Percentiles rank a stretch among this genome's conserved stretches.
These are phyloP conservation scores for Colletotrichum kahawae DNA, from an alignment of 2,329 filamentous ascomycete species.

Conservation along the genomic window DNA sequence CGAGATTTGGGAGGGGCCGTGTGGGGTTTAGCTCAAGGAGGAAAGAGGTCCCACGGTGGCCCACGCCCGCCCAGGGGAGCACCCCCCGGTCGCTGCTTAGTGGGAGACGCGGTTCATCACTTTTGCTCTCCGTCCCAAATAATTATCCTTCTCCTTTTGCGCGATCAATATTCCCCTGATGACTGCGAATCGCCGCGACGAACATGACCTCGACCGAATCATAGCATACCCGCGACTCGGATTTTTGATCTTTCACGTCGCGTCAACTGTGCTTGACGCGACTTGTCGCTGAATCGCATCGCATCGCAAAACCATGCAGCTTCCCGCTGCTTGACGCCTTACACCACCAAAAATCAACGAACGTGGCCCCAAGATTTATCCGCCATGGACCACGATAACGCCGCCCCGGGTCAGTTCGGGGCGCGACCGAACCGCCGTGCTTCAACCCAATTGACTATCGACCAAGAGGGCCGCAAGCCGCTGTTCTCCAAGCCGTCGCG, in stretches of 20 bases:
- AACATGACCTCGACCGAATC: background rate
- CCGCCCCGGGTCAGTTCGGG: slow-evolving; percentile 18
- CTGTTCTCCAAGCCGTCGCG: slow-evolving; percentile 36
- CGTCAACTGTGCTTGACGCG: slow-evolving; percentile 17
- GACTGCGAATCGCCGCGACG: background rate
- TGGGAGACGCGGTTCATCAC: slow-evolving; percentile 16
- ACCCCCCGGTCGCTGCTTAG: background rate
- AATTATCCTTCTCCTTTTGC: slow-evolving; percentile 7
- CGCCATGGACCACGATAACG: slow-evolving; percentile 30
- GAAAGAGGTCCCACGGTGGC: slow-evolving; percentile 3
- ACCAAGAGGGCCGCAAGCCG: slow-evolving; percentile 44
- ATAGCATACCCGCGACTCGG: background rate
- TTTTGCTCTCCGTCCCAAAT: slow-evolving; percentile 9
- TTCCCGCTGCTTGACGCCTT: slow-evolving; percentile 5
- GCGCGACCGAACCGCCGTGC: slow-evolving; percentile 28
- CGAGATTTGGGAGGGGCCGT: slow-evolving; percentile 10
- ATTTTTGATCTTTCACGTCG: background rate
- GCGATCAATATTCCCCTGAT: slow-evolving; percentile 8
- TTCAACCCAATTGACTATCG: slow-evolving; percentile 34
- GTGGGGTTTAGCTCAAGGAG: slow-evolving; percentile 7
- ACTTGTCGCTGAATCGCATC: slow-evolving; percentile 1
- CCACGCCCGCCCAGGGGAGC: background rate
- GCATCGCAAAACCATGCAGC: slow-evolving; percentile 13
- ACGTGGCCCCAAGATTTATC: background rate
- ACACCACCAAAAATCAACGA: background rate